Percentiles rank a stretch among this genome's conserved stretches.
These are phyloP conservation scores for Fusarium nurragi DNA, from an alignment of 2,329 filamentous ascomycete species.

Conservation along the genomic window DNA sequence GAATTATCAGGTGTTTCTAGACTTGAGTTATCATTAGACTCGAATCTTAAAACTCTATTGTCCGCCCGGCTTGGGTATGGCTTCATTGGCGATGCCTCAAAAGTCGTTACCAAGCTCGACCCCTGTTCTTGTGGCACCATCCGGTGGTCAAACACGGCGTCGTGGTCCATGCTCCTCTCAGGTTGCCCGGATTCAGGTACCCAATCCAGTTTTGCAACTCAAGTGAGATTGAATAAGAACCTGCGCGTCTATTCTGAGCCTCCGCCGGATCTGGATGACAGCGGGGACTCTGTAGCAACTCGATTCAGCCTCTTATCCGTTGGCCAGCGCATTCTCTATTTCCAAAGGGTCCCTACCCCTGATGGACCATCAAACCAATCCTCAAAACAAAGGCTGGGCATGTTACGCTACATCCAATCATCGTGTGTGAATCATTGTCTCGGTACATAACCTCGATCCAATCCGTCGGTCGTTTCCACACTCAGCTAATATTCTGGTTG, in stretches of 20 bases:
- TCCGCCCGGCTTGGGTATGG: constrained; percentile 5
- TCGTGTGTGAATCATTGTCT: constrained; percentile 12
- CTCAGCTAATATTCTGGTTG: constrained; percentile 16
- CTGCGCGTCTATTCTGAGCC: not conserved
- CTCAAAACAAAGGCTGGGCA: constrained; percentile 18
- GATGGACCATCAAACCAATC: constrained; percentile 6
- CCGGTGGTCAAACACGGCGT: constrained; percentile 29
- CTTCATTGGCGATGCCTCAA: not conserved
- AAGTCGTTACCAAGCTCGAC: not conserved
- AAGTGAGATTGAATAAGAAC: not conserved
- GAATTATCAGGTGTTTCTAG: not conserved
- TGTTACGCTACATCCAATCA: constrained; percentile 27
- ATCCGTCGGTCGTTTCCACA: constrained; percentile 4
- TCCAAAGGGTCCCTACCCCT: constrained; percentile 7
- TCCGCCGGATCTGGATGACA: constrained; percentile 18
- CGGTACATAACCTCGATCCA: constrained; percentile 9
- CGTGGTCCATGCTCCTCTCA: constrained; percentile 22
- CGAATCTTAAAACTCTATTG: not conserved
- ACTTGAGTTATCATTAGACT: not conserved
- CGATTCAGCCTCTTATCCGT: not conserved
- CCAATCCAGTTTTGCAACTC: constrained; percentile 1
- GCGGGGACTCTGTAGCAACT: constrained; percentile 1
- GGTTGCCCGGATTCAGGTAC: constrained; percentile 29
- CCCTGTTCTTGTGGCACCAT: constrained; percentile 13
- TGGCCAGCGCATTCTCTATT: not conserved